These are phyloP conservation scores for Tarenaya hassleriana DNA, from an alignment of 345 rosid species.

Conservation along the genomic window DNA sequence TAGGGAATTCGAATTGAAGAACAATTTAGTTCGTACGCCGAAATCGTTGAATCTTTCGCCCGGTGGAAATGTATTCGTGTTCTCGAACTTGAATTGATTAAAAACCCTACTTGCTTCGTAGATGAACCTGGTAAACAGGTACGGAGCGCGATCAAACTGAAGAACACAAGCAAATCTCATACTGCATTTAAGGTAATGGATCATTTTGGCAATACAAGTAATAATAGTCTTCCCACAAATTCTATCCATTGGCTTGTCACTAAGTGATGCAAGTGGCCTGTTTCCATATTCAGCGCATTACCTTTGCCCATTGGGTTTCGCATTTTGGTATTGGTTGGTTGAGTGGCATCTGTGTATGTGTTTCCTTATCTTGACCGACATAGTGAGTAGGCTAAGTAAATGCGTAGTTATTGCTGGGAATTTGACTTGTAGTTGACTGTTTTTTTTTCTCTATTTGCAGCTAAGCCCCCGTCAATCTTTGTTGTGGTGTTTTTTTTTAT, in stretches of 20 bases:
- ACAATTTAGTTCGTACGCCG: neutral
- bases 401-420: neutral
- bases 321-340: neutral
- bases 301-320: neutral
- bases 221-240: too few relatives aligned
- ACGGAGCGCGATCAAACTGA: constrained; percentile 74
- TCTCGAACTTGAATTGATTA: neutral
- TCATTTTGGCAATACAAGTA: neutral
- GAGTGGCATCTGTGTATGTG: too few relatives aligned
- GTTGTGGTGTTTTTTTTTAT: neutral
- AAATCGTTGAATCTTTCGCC: neutral
- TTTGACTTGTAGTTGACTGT: constrained; percentile 10
- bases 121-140: constrained; percentile 95
- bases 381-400: neutral
- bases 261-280: too few relatives aligned
- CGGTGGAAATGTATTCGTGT: neutral
- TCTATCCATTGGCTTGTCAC: too few relatives aligned
- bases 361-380: too few relatives aligned
- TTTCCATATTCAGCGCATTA: neutral
- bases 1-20: neutral
- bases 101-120: constrained; percentile 21
- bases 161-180: constrained; percentile 82
- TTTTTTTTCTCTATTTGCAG: too few relatives aligned
- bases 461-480: too few relatives aligned
- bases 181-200: constrained; percentile 79